Evolutionary conservation across 352 stramenopile species (phyloP).

Genomic region (Phytophthora sp.): DNA sequence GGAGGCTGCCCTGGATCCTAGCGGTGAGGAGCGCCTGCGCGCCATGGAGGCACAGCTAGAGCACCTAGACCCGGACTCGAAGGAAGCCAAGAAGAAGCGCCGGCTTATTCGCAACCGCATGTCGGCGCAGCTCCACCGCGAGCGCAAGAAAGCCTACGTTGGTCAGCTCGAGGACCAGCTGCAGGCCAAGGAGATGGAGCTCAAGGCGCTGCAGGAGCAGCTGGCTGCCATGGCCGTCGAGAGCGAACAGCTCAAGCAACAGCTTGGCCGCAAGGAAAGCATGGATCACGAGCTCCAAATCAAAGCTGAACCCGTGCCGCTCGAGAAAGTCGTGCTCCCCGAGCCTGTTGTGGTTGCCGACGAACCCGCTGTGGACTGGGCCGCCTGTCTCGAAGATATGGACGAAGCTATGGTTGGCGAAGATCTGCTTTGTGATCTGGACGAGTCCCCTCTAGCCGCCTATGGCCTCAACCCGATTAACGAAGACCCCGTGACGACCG

Average conservation of each 20-base stretch:
- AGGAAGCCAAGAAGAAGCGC: constrained; percentile 91
- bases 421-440: constrained; percentile 76
- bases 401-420: constrained; percentile 64
- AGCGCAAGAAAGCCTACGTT: constrained; percentile 90
- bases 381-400: constrained; percentile 59
- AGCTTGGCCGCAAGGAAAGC: constrained; percentile 37
- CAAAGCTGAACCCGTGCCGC: constrained; percentile 59
- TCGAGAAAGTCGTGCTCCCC: constrained; percentile 29
- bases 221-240: constrained; percentile 73
- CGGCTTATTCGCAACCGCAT: constrained; percentile 89
- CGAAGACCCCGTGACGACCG: constrained; percentile 35
- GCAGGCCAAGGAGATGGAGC: constrained; percentile 80
- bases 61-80: constrained; percentile 85
- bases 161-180: constrained; percentile 86
- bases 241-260: constrained; percentile 65
- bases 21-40: constrained; percentile 79
- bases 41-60: constrained; percentile 87
- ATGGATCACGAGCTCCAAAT: constrained; percentile 40
- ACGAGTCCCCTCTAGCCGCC: constrained; percentile 61
- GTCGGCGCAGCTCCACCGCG: constrained; percentile 86
- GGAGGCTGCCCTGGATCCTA: constrained; percentile 56
- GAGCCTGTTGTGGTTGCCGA: constrained; percentile 39
- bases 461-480: constrained; percentile 40
- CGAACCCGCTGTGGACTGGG: constrained; percentile 53
- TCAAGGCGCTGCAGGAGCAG: constrained; percentile 78